phyloP scores from a whole-genome alignment of 257 asterid genomes.

The Solanum etuberosum region DNA sequence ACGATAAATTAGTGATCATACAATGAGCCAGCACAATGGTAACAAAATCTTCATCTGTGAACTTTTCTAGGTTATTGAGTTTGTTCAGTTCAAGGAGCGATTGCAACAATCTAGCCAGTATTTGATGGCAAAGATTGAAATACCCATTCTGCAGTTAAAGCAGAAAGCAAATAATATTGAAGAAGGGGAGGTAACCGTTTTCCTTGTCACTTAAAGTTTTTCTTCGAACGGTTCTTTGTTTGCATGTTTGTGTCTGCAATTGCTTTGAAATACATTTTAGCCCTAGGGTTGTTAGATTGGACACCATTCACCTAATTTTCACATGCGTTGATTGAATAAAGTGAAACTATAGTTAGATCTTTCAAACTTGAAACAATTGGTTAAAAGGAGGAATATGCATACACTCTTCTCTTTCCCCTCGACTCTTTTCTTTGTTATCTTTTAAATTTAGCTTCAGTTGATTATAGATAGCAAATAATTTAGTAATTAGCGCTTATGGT shows the following conservation, averaged over 20 bases:
- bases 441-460: neutral
- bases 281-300: neutral
- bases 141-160: constrained; percentile 77
- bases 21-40: neutral
- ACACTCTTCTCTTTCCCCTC: neutral
- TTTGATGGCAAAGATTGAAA: constrained; percentile 70
- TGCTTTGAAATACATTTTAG: neutral
- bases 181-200: constrained; percentile 56
- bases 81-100: constrained; percentile 87
- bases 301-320: neutral
- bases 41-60: neutral
- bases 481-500: neutral
- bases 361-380: neutral
- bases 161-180: constrained; percentile 59
- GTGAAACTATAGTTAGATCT: neutral
- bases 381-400: neutral
- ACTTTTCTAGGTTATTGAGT: constrained; percentile 64
- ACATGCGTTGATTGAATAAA: neutral
- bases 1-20: neutral
- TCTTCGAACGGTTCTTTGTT: neutral
- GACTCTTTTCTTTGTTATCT: neutral
- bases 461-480: neutral
- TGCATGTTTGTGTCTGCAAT: neutral
- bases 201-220: neutral
- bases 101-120: constrained; percentile 81